phyloP scores from a whole-genome alignment of 2,329 filamentous ascomycete genomes.

The Scedosporium minutisporum region DNA sequence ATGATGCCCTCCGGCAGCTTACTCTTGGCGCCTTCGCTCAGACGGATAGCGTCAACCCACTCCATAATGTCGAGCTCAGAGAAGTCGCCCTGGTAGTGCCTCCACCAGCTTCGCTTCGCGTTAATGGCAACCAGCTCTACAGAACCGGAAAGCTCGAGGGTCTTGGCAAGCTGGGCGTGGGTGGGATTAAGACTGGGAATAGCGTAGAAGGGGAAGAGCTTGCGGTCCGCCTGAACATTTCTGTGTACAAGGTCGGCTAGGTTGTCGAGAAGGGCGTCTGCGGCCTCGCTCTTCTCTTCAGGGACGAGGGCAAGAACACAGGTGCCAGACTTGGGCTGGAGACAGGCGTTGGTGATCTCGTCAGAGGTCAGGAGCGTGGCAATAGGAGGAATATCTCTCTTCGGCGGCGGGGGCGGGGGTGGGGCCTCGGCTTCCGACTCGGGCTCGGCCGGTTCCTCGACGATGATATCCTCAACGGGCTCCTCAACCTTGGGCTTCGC shows the following conservation, averaged over 20 bases:
- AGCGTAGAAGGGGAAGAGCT: constrained; percentile 75
- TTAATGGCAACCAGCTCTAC: constrained; percentile 76
- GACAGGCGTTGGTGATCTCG: constrained; percentile 60
- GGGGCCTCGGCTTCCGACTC: constrained; percentile 19
- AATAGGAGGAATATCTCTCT: constrained; percentile 35
- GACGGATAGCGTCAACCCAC: constrained; percentile 85
- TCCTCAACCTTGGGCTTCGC: constrained; percentile 20
- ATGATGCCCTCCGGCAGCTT: constrained; percentile 58
- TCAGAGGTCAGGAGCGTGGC: constrained; percentile 52
- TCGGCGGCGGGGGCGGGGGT: constrained; percentile 18
- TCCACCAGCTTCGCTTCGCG: constrained; percentile 78
- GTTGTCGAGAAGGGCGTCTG: constrained; percentile 48
- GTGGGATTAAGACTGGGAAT: constrained; percentile 55
- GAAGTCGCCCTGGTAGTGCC: constrained; percentile 56
- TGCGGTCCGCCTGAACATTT: constrained; percentile 54
- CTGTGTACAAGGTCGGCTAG: constrained; percentile 70
- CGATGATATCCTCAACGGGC: constrained; percentile 6
- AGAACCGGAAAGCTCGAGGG: constrained; percentile 49
- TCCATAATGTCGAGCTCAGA: constrained; percentile 57
- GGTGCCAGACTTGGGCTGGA: constrained; percentile 66
- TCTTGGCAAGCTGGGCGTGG: constrained; percentile 18
- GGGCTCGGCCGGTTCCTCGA: constrained; percentile 25
- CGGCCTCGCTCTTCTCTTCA: constrained; percentile 35
- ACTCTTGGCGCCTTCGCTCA: constrained; percentile 77
- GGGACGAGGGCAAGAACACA: constrained; percentile 73